Evolutionary conservation across 73 alveolate genomes (phyloP), one percentile per base, ranked within the genome.

Genomic region (Effrenium voratum): DNA sequence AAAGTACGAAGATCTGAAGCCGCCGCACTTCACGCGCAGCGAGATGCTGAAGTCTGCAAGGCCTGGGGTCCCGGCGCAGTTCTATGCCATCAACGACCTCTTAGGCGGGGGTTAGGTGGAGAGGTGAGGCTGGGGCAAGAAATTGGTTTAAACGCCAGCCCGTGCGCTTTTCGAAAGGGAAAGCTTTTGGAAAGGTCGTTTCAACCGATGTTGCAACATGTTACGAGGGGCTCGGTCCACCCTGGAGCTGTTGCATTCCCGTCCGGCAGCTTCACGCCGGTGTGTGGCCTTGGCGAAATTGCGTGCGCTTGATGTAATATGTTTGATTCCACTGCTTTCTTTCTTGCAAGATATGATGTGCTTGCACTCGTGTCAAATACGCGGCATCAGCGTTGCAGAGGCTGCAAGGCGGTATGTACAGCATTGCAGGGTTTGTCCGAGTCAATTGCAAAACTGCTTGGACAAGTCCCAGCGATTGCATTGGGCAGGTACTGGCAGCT

Each of bases 31-130:
- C 47, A 46, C 19, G 24, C 82, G 82, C 49, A 70, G 82, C 24
- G 47, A 30, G 16, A 15, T 70, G 82, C 82, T 70, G 22, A 44
- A 46, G 10, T 44, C 49, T 0, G 82, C 82, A n/a, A 70, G 38
- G 82, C 45, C 45, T 70, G 82, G 82, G 46, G 82, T 70, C 28
- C 82, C 82, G 19, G 82, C 82, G n/a, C 82, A 70, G 82, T 70
- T 70, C 50, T 70, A 70, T 46, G 47, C n/a, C 82, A 36, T 70
- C 82, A 46, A 46, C 0, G 82, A 13, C 82, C n/a, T 70, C 49
- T 46, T 70, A 70, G 82, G 82, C 82, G 26, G 19, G 77, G 41
- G 26, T 19, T 52, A 19, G 19, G 63, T 19, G 19, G 63, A 52
- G 26, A 5, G 77, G 77, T 40, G 10, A 24, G 26, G 77, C n/a